A percentile compares a stretch with the other conserved stretches of the same genome.
These are phyloP conservation scores for Emericellopsis atlantica DNA, from an alignment of 2,329 filamentous ascomycete species.

Conservation along the genomic window DNA sequence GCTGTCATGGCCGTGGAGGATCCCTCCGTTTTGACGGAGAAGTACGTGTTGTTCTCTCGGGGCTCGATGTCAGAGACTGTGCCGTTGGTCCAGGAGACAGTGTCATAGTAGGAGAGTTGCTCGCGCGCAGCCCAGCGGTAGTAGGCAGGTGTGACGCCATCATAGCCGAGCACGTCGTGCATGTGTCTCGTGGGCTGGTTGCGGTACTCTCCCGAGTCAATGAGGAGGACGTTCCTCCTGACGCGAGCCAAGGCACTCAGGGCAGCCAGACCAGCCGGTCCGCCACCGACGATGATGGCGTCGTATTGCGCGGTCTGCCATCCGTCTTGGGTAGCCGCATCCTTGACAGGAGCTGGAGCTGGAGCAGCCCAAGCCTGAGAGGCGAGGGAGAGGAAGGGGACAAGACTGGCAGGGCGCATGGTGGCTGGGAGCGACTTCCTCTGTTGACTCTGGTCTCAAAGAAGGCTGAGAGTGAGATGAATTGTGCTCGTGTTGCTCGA, in stretches of 20 bases:
- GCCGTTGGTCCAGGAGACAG: constrained; percentile 34
- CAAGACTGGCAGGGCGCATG: no score
- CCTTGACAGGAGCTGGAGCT: no score
- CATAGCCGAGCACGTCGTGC: constrained; percentile 48
- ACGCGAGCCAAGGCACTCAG: constrained; percentile 47
- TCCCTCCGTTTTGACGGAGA: constrained; percentile 20
- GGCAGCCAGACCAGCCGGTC: constrained; percentile 39
- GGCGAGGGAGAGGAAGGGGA: no score
- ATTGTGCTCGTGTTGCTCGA: no score
- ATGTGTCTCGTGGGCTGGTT: constrained; percentile 43
- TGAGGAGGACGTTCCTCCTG: constrained; percentile 37
- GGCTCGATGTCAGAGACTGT: constrained; percentile 32
- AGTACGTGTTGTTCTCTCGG: constrained; percentile 25
- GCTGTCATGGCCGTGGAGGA: constrained; percentile 23
- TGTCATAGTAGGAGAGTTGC: constrained; percentile 37
- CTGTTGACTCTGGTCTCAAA: no score
- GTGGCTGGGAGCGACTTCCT: no score
- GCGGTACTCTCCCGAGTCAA: constrained; percentile 46
- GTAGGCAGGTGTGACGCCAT: constrained; percentile 40
- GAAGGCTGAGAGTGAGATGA: no score
- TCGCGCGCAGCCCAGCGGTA: constrained; percentile 40
- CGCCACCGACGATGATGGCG: constrained; percentile 44
- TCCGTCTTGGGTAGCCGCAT: no score
- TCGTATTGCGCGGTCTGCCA: constrained; percentile 25
- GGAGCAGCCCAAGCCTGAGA: no score